phyloP scores from a whole-genome alignment of 495 filamentous ascomycete species.

The Astrothelium macrocarpum region DNA sequence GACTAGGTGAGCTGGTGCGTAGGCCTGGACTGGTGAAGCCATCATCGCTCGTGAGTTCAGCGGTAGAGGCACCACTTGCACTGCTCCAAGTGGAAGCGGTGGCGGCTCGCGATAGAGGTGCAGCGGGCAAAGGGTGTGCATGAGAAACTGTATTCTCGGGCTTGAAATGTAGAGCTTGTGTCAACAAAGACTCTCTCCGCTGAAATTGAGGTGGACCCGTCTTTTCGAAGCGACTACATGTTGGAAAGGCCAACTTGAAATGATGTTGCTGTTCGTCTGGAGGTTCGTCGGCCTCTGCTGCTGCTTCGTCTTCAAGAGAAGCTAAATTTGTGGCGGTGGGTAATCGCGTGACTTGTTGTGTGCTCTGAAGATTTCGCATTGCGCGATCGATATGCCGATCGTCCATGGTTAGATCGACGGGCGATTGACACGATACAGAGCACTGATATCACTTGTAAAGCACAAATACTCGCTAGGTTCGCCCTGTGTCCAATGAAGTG shows the following conservation, averaged over 20 bases:
- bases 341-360: neutral
- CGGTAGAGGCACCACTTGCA: conserved; percentile 66
- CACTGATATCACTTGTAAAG: too few relatives aligned
- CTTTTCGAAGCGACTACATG: neutral
- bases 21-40: conserved; percentile 77
- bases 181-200: conserved; percentile 22
- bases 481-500: too few relatives aligned
- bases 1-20: conserved; percentile 80
- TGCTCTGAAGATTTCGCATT: neutral
- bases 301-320: conserved; percentile 9
- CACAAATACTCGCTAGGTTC: too few relatives aligned
- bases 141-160: conserved; percentile 18
- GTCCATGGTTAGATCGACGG: neutral
- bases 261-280: conserved; percentile 16
- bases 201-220: neutral
- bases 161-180: conserved; percentile 19
- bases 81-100: conserved; percentile 65
- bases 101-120: conserved; percentile 31
- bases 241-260: neutral
- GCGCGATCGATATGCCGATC: neutral
- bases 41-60: conserved; percentile 84
- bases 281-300: conserved; percentile 22
- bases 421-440: neutral
- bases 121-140: neutral
- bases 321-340: neutral